Base-by-base conservation (phyloP, 2,329 filamentous ascomycete genomes). In the Claviceps digitariae region DNA sequence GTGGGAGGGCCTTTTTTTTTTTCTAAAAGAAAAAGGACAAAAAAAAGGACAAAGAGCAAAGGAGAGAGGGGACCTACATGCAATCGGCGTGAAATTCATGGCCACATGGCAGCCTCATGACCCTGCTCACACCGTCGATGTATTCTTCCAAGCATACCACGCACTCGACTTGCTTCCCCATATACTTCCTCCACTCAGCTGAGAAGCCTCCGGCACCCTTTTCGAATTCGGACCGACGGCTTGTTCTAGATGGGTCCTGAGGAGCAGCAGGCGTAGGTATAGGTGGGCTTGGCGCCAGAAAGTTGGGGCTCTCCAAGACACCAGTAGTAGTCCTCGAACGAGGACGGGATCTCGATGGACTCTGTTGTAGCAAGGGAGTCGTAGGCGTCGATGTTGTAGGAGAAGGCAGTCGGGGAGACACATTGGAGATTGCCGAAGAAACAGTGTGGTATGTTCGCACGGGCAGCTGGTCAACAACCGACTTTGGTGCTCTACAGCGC, bases 121-220 rank as follows among this genome's bases (percentile, higher is more conserved):
- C 91, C 63, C 83, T 82, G 66, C 90, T 95, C 61, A 96, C 83
- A 41, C 93, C 93, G 67, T 96, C 90, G 23, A 95, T 76, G 63
- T 97, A 98, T 66, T 98, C 93, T 65, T 98, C 93, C 36, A 98
- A 73, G 62, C 93, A 98, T 2, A 98, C 91, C 13, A 96, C 91
- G 65, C 93, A 98, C 67, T 98, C 93, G 9, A 89, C 82, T 66
- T 84, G 81, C 43, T 77, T 72, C 5, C 79, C 77, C 79, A 82
- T 83, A 57, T 82, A 82, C 64, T 82, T 83, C 62, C 76, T 81
- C 81, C 81, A 83, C 59, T 83, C 71, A 1, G 67, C 66, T 40
- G 76, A 72, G 44, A 70, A 68, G 21, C 66, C 66, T 6, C 66
- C 60, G 0, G 65, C 58, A 2, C 67, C 69, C 60, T 80, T 82